These are phyloP conservation scores for Macrolepiota dolichaula DNA, from an alignment of 768 basidiomycete species.

Conservation along the genomic window DNA sequence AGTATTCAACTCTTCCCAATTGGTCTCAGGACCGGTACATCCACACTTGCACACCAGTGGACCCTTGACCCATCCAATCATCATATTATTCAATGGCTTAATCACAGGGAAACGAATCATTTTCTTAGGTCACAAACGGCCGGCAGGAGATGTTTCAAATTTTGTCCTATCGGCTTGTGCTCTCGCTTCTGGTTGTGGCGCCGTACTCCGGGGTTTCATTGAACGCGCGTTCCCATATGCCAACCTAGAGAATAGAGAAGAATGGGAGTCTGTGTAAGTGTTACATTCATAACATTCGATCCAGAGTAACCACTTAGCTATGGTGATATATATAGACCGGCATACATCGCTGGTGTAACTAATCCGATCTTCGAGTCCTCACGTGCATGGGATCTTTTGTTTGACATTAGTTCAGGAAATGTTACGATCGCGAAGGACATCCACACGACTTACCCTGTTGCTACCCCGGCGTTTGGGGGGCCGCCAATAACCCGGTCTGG, in stretches of 20 bases:
- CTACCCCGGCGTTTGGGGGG: constrained; percentile 34
- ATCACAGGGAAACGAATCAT: constrained; percentile 95
- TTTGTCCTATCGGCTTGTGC: constrained; percentile 95
- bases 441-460: constrained; percentile 48
- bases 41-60: constrained; percentile 95
- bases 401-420: constrained; percentile 84
- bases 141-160: constrained; percentile 86
- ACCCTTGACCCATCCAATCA: constrained; percentile 86
- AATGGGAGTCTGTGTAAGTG: constrained; percentile 85
- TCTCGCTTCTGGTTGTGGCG: constrained; percentile 87
- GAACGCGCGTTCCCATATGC: constrained; percentile 95
- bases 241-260: constrained; percentile 82
- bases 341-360: constrained; percentile 95
- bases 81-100: constrained; percentile 93
- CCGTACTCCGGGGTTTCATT: constrained; percentile 79
- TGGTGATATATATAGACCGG: constrained; percentile 49
- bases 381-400: constrained; percentile 88
- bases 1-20: constrained; percentile 62
- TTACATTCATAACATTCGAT: not conserved
- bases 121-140: constrained; percentile 86
- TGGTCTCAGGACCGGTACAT: constrained; percentile 71
- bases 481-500: constrained; percentile 55
- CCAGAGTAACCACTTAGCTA: not conserved
- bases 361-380: constrained; percentile 94
- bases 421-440: constrained; percentile 91